Conservation (phyloP, 805 yeast genomes). For the Myxozyma neglecta region DNA sequence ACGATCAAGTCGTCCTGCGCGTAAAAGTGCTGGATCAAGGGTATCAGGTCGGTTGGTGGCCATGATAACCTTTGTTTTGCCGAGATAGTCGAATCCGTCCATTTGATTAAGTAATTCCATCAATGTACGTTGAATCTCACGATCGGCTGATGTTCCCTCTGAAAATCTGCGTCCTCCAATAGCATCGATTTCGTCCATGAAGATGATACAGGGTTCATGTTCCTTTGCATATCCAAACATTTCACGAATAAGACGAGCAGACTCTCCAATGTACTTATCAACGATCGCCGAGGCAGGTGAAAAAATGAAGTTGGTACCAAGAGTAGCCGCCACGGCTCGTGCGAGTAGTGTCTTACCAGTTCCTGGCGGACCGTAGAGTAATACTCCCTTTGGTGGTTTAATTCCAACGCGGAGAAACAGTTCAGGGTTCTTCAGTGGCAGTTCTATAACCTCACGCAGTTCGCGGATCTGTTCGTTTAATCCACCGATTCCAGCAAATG, state of each 20-base stretch:
- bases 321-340: slow-evolving; percentile 97
- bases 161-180: slow-evolving; percentile 97
- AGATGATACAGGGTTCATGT: slow-evolving; percentile 96
- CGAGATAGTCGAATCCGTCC: slow-evolving; percentile 97
- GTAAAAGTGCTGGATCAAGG: slow-evolving; percentile 90
- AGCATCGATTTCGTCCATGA: slow-evolving; percentile 98
- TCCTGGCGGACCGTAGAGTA: slow-evolving; percentile 97
- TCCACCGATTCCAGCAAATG: slow-evolving; percentile 95
- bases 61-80: slow-evolving; percentile 96
- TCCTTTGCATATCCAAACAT: slow-evolving; percentile 98
- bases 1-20: slow-evolving; percentile 97
- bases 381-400: slow-evolving; percentile 97
- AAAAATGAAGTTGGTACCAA: slow-evolving; percentile 95
- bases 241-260: slow-evolving; percentile 93
- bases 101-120: slow-evolving; percentile 96
- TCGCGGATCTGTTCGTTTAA: slow-evolving; percentile 93
- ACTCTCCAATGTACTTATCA: slow-evolving; percentile 96
- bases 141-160: slow-evolving; percentile 97
- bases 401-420: slow-evolving; percentile 93
- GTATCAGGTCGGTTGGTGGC: slow-evolving; percentile 99
- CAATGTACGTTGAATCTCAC: slow-evolving; percentile 96
- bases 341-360: slow-evolving; percentile 96
- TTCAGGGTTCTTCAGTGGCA: slow-evolving; percentile 96
- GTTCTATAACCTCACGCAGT: slow-evolving; percentile 93
- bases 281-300: slow-evolving; percentile 99